Evolutionary conservation across 129 eudicot species (phyloP).

Genomic region (Helichrysum umbraculigerum): DNA sequence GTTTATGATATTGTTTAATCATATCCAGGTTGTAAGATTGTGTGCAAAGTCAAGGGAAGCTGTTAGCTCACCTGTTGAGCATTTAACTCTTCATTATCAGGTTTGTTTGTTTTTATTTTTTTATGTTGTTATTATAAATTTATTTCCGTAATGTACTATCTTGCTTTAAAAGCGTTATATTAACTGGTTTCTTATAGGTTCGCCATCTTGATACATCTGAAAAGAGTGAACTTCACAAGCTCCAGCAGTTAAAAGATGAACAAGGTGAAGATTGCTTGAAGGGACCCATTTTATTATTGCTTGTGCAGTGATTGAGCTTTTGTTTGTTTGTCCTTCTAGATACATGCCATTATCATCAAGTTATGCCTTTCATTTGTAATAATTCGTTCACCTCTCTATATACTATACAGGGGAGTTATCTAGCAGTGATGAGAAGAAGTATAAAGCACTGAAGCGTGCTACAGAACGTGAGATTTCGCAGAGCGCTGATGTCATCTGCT

Average conservation of each 20-base stretch:
- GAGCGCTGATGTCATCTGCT: slow-evolving; percentile 87
- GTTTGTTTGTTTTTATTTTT: slow-evolving; percentile 53
- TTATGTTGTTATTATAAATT: not conserved
- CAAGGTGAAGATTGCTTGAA: slow-evolving; percentile 54
- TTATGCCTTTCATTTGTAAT: not conserved
- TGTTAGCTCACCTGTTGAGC: slow-evolving; percentile 97
- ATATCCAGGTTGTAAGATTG: slow-evolving; percentile 77
- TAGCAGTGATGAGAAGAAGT: slow-evolving; percentile 84
- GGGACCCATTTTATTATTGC: not conserved
- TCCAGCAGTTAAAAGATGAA: slow-evolving; percentile 90
- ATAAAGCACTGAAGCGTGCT: slow-evolving; percentile 72
- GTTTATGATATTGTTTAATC: not conserved
- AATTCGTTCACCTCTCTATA: not conserved
- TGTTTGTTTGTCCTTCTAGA: not conserved
- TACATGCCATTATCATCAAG: not conserved
- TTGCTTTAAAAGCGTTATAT: not conserved
- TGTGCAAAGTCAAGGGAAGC: slow-evolving; percentile 99
- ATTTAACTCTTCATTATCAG: slow-evolving; percentile 94
- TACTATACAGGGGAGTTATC: slow-evolving; percentile 61
- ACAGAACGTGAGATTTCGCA: slow-evolving; percentile 89
- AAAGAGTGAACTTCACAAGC: slow-evolving; percentile 96
- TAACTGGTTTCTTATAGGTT: slow-evolving; percentile 50
- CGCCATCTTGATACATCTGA: slow-evolving; percentile 95
- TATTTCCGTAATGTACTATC: slow-evolving; percentile 2
- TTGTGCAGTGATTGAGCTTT: not conserved